Conservation (phyloP, 495 filamentous ascomycete species). For the Penicillium maclennaniae region DNA sequence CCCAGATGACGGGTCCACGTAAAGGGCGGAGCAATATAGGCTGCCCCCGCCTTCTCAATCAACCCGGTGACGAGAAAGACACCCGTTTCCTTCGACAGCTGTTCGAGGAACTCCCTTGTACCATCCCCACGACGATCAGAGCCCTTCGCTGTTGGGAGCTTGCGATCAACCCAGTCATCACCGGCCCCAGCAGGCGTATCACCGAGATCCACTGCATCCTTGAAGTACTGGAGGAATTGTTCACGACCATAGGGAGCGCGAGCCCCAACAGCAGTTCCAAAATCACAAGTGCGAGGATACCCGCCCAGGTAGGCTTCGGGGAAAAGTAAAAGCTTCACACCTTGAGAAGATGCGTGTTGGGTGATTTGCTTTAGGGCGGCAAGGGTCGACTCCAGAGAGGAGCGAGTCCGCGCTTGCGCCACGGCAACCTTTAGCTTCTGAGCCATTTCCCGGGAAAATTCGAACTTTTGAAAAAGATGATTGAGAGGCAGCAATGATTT, state of each 20-base stretch:
- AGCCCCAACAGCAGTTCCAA: conserved; percentile 69
- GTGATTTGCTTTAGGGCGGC: conserved; percentile 56
- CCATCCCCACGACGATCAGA: conserved; percentile 69
- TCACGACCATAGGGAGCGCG: conserved; percentile 69
- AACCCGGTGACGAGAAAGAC: conserved; percentile 78
- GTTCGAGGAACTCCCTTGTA: conserved; percentile 75
- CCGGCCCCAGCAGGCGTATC: conserved; percentile 76
- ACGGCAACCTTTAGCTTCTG: conserved; percentile 66
- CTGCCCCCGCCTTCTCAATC: conserved; percentile 79
- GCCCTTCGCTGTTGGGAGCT: conserved; percentile 50
- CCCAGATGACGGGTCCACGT: conserved; percentile 71
- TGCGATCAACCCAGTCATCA: conserved; percentile 64
- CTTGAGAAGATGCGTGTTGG: conserved; percentile 32
- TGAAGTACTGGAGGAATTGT: conserved; percentile 80
- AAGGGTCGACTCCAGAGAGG: conserved; percentile 63
- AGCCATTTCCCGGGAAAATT: too few species aligned
- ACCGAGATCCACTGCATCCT: conserved; percentile 74
- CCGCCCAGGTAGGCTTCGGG: conserved; percentile 93
- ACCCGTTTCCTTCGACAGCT: conserved; percentile 65
- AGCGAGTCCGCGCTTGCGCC: conserved; percentile 54
- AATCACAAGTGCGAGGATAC: conserved; percentile 80
- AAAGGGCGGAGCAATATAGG: conserved; percentile 80
- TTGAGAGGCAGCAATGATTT: too few species aligned
- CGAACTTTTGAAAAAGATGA: too few species aligned
- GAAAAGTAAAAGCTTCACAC: conserved; percentile 76